Conservation (phyloP, 257 asterid genomes). For the Solanum clarkiae region DNA sequence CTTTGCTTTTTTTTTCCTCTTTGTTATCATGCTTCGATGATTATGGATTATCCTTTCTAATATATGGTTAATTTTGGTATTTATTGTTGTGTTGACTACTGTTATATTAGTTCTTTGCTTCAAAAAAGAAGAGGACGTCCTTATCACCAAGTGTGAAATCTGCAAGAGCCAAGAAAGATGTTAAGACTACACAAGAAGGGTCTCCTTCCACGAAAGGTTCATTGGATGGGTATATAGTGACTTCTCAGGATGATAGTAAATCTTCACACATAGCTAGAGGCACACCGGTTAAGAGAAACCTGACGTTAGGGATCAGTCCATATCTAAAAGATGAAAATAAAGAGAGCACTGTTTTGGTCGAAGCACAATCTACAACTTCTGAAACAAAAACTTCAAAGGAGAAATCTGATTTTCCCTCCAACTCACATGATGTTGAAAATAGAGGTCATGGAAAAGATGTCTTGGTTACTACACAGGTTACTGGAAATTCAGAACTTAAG, state of each 20-base stretch:
- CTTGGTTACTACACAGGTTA: conserved; percentile 5
- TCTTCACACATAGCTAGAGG: conserved; percentile 10
- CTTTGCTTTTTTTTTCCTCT: background rate
- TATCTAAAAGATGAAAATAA: conserved; percentile 23
- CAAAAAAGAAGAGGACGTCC: conserved; percentile 75
- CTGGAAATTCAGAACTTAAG: conserved; percentile 31
- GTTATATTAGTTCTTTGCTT: conserved; percentile 53
- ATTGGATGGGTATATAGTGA: conserved; percentile 36
- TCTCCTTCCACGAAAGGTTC: conserved; percentile 73
- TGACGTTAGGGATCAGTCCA: conserved; percentile 35
- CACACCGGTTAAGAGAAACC: conserved; percentile 40
- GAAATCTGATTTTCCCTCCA: conserved; percentile 6
- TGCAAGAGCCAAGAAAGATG: conserved; percentile 46
- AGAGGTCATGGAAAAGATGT: conserved; percentile 17
- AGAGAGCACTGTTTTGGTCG: background rate
- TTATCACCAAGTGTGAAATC: conserved; percentile 49
- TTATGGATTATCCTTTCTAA: background rate
- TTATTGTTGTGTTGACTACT: background rate
- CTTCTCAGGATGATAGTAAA: conserved; percentile 33
- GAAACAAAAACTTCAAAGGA: conserved; percentile 11
- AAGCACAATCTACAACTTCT: conserved; percentile 12
- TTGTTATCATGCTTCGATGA: background rate
- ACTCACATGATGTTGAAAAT: conserved; percentile 7
- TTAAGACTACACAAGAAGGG: conserved; percentile 29
- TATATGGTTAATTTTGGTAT: background rate